These are phyloP conservation scores for Pleurotus ostreatus DNA, from an alignment of 768 basidiomycete genomes.

Conservation along the genomic window DNA sequence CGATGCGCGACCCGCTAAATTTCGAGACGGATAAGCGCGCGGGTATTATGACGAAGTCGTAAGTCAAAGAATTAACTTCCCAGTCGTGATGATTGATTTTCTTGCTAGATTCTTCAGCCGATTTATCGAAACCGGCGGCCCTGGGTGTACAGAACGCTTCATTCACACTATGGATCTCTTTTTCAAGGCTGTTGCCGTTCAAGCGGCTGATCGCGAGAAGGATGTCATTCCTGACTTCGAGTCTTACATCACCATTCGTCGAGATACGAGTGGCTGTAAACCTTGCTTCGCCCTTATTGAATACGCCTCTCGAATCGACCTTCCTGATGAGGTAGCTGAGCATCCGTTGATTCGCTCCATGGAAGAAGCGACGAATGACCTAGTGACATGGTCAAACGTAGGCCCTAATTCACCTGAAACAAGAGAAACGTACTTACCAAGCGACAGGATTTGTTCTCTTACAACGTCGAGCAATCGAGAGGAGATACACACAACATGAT, in stretches of 20 bases:
- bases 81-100: conserved; percentile 12
- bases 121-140: conserved; percentile 7
- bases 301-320: conserved; percentile 44
- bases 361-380: conserved; percentile 44
- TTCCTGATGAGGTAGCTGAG: conserved; percentile 51
- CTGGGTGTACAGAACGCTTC: conserved; percentile 22
- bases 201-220: conserved; percentile 38
- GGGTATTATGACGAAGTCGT: conserved; percentile 7
- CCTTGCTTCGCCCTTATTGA: conserved; percentile 50
- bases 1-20: conserved; percentile 8
- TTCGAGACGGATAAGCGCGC: conserved; percentile 8
- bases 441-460: conserved; percentile 35
- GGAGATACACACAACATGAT: conserved; percentile 39
- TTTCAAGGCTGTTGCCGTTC: conserved; percentile 35
- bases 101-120: conserved; percentile 9
- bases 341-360: conserved; percentile 45
- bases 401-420: too few species aligned
- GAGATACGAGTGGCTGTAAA: conserved; percentile 51
- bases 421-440: background rate
- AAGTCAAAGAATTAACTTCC: conserved; percentile 4
- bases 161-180: conserved; percentile 37
- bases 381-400: conserved; percentile 47
- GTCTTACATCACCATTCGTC: conserved; percentile 47
- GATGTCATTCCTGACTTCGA: conserved; percentile 40
- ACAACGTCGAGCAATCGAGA: conserved; percentile 33